phyloP scores from a whole-genome alignment of 495 filamentous ascomycete genomes.

The Podospora conica region DNA sequence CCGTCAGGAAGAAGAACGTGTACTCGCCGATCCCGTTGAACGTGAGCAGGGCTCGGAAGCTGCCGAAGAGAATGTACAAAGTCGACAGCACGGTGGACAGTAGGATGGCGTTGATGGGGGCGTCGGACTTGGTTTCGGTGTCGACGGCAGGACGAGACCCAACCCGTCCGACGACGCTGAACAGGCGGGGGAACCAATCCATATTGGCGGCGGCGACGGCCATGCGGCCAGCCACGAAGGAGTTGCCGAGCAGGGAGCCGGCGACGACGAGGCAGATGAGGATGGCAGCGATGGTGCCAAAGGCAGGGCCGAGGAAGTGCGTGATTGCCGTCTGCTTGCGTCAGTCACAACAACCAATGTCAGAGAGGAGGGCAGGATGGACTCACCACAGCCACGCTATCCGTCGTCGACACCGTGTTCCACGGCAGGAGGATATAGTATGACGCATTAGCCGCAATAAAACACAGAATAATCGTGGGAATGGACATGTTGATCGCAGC shows the following conservation, averaged over 20 bases:
- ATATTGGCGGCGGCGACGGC: constrained; percentile 49
- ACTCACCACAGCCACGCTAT: constrained; percentile 52
- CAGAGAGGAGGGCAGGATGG: background rate
- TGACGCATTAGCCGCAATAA: constrained; percentile 46
- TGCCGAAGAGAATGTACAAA: constrained; percentile 51
- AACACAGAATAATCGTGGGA: constrained; percentile 50
- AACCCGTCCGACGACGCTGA: constrained; percentile 38
- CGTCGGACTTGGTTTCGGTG: constrained; percentile 20
- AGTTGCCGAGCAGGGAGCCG: constrained; percentile 51
- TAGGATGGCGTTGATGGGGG: constrained; percentile 47
- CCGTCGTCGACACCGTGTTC: constrained; percentile 45
- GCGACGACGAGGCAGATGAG: constrained; percentile 49
- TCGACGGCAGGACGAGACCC: constrained; percentile 11
- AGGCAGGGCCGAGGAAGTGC: constrained; percentile 42
- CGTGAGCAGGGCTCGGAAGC: constrained; percentile 49
- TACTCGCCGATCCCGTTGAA: constrained; percentile 54
- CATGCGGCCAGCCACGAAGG: constrained; percentile 52
- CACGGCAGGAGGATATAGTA: constrained; percentile 54
- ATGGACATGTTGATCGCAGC: constrained; percentile 50
- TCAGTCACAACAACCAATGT: background rate
- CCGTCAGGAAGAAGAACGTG: constrained; percentile 53
- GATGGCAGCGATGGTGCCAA: constrained; percentile 41
- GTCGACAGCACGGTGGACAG: constrained; percentile 42
- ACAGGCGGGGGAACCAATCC: constrained; percentile 43
- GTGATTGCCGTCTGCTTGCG: constrained; percentile 45